Evolutionary conservation across 2,329 filamentous ascomycete genomes (phyloP).

Genomic region (Alternaria angustiovoidea): DNA sequence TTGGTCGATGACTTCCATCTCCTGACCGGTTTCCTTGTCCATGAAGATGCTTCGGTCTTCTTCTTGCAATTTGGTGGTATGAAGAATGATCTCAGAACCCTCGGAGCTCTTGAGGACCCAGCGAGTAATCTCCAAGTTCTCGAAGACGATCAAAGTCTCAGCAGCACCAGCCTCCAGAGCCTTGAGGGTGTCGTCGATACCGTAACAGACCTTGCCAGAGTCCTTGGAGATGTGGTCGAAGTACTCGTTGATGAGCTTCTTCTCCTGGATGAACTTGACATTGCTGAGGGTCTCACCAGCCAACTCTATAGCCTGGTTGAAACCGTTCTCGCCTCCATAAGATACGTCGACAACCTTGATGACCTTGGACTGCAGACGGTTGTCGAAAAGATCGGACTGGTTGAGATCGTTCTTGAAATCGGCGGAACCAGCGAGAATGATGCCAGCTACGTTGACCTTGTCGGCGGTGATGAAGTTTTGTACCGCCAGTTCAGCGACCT

Average conservation of each 20-base stretch:
- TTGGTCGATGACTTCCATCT: conserved; percentile 93
- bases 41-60: conserved; percentile 82
- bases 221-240: conserved; percentile 99
- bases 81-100: conserved; percentile 76
- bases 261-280: conserved; percentile 99
- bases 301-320: conserved; percentile 98
- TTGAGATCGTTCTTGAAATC: conserved; percentile 99
- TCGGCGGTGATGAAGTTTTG: conserved; percentile 99
- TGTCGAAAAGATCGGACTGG: conserved; percentile 95
- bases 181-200: conserved; percentile 97
- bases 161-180: conserved; percentile 94
- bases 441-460: conserved; percentile 96
- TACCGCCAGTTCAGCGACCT: conserved; percentile 95
- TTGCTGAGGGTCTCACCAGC: conserved; percentile 95
- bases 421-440: conserved; percentile 95
- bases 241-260: conserved; percentile 99
- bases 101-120: conserved; percentile 85
- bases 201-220: conserved; percentile 95
- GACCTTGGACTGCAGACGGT: conserved; percentile 89
- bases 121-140: conserved; percentile 94
- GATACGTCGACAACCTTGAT: conserved; percentile 99
- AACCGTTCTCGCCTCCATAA: conserved; percentile 98
- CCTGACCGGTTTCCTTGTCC: conserved; percentile 93
- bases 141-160: conserved; percentile 93
- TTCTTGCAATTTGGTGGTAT: conserved; percentile 90